Percentiles rank a stretch among this genome's conserved stretches.
These are phyloP conservation scores for Eragrostis tef DNA, from an alignment of 202 grass and related monocot species.

Conservation along the genomic window DNA sequence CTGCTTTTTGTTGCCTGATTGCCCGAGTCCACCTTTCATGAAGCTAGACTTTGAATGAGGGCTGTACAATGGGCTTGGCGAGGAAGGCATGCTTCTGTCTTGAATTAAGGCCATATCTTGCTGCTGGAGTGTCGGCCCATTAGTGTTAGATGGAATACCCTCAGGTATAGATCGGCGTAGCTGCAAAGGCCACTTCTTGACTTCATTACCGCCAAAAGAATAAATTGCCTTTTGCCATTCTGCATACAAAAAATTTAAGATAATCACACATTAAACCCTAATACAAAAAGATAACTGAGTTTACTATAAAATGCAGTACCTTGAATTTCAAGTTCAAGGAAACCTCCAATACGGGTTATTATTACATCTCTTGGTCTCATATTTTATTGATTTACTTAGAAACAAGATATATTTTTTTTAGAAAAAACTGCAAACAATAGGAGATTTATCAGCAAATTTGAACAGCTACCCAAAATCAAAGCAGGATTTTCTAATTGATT, in stretches of 20 bases:
- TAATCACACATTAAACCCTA: slow-evolving; percentile 29
- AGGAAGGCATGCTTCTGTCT: slow-evolving; percentile 82
- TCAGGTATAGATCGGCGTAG: slow-evolving; percentile 82
- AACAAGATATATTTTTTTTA: background rate
- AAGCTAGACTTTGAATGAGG: slow-evolving; percentile 90
- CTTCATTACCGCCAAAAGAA: slow-evolving; percentile 86
- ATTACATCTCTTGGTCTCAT: slow-evolving; percentile 77
- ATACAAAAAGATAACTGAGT: slow-evolving; percentile 31
- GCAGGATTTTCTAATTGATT: background rate
- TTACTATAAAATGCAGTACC: slow-evolving; percentile 53
- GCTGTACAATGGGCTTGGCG: slow-evolving; percentile 75
- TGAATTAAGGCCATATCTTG: slow-evolving; percentile 84
- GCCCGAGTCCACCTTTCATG: slow-evolving; percentile 69
- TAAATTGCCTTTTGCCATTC: slow-evolving; percentile 99
- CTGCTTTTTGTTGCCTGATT: slow-evolving; percentile 81
- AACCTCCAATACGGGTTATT: slow-evolving; percentile 84
- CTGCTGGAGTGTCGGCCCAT: slow-evolving; percentile 70
- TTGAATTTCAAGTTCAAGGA: slow-evolving; percentile 99
- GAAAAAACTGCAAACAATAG: background rate
- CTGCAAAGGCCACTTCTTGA: slow-evolving; percentile 92
- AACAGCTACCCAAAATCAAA: slow-evolving; percentile 4
- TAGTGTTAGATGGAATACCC: slow-evolving; percentile 59
- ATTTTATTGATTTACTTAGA: slow-evolving; percentile 42
- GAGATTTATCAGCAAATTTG: slow-evolving; percentile 5
- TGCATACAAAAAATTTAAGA: slow-evolving; percentile 57